phyloP scores from a whole-genome alignment of 768 basidiomycete species.

The Boletus reticulatus region DNA sequence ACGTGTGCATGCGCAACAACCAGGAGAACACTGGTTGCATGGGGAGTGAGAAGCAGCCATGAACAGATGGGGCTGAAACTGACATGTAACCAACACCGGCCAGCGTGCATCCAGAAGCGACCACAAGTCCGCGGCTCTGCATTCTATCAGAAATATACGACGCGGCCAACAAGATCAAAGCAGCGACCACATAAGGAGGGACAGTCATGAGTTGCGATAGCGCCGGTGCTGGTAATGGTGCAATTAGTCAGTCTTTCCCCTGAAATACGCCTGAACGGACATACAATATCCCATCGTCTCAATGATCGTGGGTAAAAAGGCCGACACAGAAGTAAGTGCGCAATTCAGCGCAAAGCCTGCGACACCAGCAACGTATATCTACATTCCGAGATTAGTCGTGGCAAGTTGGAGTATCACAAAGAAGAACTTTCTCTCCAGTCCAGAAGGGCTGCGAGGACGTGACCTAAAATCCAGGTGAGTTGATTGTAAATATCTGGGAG shows the following conservation, averaged over 20 bases:
- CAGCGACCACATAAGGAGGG: conserved; percentile 49
- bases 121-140: conserved; percentile 40
- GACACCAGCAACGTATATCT: conserved; percentile 46
- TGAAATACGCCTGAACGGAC: conserved; percentile 2
- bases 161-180: conserved; percentile 34
- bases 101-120: conserved; percentile 30
- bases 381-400: conserved; percentile 5
- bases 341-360: conserved; percentile 49
- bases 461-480: conserved; percentile 27
- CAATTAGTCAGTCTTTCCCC: background rate
- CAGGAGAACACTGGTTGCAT: conserved; percentile 31
- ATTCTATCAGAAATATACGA: conserved; percentile 45
- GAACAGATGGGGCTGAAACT: background rate
- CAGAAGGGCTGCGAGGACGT: conserved; percentile 41
- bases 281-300: conserved; percentile 47
- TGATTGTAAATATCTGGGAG: background rate
- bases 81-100: conserved; percentile 45
- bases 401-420: background rate
- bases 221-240: conserved; percentile 34
- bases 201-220: conserved; percentile 51
- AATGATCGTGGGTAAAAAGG: conserved; percentile 57
- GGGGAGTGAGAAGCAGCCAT: background rate
- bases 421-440: conserved; percentile 41
- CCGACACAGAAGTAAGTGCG: conserved; percentile 48
- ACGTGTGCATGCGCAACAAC: conserved; percentile 26